Evolutionary conservation across 164 flowering plant species (phyloP).

Genomic region (Magnolia sinica): DNA sequence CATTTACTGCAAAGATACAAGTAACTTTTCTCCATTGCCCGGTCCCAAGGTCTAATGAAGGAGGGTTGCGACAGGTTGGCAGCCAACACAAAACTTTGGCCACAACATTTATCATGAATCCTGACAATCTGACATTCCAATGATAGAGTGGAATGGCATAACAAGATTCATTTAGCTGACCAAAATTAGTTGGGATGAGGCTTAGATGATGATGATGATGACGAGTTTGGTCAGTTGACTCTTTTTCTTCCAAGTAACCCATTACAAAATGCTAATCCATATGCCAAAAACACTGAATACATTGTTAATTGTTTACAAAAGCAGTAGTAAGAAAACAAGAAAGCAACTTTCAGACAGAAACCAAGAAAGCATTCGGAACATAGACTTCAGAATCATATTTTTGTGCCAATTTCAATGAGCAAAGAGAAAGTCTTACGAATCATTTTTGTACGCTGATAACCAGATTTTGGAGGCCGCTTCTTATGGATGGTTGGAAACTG

Average conservation of each 20-base stretch:
- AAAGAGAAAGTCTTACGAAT: conserved; percentile 56
- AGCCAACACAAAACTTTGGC: neutral
- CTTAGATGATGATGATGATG: neutral
- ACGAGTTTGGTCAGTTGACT: neutral
- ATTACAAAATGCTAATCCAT: neutral
- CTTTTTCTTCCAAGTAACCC: neutral
- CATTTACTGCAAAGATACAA: no score
- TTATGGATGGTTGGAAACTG: conserved; percentile 77
- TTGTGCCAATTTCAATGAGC: neutral
- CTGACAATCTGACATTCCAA: neutral
- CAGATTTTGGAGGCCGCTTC: conserved; percentile 72
- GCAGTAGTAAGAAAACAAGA: neutral
- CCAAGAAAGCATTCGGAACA: neutral
- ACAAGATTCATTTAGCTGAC: neutral
- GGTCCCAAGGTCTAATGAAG: neutral
- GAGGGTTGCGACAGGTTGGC: neutral
- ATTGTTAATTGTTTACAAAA: neutral
- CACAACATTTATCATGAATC: neutral
- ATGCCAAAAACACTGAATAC: neutral
- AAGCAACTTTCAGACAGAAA: neutral
- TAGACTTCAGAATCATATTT: neutral
- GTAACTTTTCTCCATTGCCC: no score
- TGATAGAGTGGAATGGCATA: neutral
- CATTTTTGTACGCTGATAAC: conserved; percentile 72
- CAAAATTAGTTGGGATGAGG: neutral